Percentiles rank a stretch among this genome's conserved stretches.
phyloP scores from a whole-genome alignment of 768 basidiomycete genomes.

The Candolleomyces eurysporus region DNA sequence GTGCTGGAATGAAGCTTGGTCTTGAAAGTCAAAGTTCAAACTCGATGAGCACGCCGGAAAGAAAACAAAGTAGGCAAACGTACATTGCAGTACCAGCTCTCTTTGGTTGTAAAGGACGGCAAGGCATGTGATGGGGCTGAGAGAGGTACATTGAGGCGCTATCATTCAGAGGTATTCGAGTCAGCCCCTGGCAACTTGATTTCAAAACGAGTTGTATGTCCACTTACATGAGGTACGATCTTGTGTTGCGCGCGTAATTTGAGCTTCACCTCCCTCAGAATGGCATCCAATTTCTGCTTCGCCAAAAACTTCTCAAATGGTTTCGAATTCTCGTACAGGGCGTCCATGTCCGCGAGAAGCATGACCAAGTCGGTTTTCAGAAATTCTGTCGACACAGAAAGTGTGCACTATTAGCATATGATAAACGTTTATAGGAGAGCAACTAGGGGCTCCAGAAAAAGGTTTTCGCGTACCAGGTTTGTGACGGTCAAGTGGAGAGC shows the following conservation, averaged over 20 bases:
- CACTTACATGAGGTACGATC: constrained; percentile 40
- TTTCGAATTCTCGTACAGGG: constrained; percentile 35
- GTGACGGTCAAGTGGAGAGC: no score
- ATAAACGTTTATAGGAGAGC: no score
- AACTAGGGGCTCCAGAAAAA: no score
- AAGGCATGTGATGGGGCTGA: constrained; percentile 18
- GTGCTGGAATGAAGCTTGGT: background rate
- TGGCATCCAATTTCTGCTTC: constrained; percentile 20
- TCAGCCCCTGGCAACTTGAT: background rate
- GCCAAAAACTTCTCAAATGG: constrained; percentile 34
- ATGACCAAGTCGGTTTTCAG: background rate
- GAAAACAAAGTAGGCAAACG: background rate
- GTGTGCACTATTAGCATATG: no score
- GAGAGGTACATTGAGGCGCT: background rate
- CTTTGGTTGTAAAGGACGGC: constrained; percentile 28
- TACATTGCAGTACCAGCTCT: constrained; percentile 33
- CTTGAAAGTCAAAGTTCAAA: background rate
- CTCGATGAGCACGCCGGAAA: no score
- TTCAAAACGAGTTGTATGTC: background rate
- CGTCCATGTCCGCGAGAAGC: constrained; percentile 10
- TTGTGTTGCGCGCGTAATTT: constrained; percentile 23
- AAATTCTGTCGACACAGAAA: background rate
- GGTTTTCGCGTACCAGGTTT: no score
- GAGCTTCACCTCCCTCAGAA: constrained; percentile 21
- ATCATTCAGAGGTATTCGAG: background rate